A percentile compares a stretch with the other conserved stretches of the same genome.
Conservation (phyloP, 2,329 filamentous ascomycete genomes). For the Calycina herbarum region DNA sequence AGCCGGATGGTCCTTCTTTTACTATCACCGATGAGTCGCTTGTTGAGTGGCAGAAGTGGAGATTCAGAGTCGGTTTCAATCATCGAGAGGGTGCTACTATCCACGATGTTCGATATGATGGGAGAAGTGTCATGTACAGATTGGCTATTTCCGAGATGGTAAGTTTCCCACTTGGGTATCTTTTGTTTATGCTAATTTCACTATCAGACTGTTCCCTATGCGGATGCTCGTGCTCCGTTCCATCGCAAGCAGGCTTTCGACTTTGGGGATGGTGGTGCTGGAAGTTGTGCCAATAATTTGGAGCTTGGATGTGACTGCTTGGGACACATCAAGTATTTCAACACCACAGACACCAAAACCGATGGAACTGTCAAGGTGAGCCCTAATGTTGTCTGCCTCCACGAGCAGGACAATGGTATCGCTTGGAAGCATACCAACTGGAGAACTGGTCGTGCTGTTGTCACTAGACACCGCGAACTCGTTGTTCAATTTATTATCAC, state of each 20-base stretch:
- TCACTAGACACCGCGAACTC: conserved; percentile 61
- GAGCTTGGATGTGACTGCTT: conserved; percentile 68
- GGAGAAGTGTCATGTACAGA: conserved; percentile 58
- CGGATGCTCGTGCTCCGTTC: conserved; percentile 60
- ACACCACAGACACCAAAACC: conserved; percentile 52
- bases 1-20: conserved; percentile 64
- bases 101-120: conserved; percentile 61
- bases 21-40: conserved; percentile 46
- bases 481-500: conserved; percentile 69
- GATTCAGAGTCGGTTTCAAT: conserved; percentile 63
- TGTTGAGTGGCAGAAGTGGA: conserved; percentile 57
- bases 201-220: conserved; percentile 55
- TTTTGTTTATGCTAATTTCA: conserved; percentile 7
- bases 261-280: conserved; percentile 65
- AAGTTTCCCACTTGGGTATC: neutral
- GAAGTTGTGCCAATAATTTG: conserved; percentile 65
- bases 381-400: conserved; percentile 65
- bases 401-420: conserved; percentile 70
- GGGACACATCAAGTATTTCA: conserved; percentile 66
- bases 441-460: conserved; percentile 60
- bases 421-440: conserved; percentile 72
- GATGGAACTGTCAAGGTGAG: conserved; percentile 54
- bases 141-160: conserved; percentile 60
- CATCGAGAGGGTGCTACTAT: conserved; percentile 60
- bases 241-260: conserved; percentile 69